Evolutionary conservation across 352 stramenopile genomes (phyloP).

Genomic region (Phytopythium boreale): DNA sequence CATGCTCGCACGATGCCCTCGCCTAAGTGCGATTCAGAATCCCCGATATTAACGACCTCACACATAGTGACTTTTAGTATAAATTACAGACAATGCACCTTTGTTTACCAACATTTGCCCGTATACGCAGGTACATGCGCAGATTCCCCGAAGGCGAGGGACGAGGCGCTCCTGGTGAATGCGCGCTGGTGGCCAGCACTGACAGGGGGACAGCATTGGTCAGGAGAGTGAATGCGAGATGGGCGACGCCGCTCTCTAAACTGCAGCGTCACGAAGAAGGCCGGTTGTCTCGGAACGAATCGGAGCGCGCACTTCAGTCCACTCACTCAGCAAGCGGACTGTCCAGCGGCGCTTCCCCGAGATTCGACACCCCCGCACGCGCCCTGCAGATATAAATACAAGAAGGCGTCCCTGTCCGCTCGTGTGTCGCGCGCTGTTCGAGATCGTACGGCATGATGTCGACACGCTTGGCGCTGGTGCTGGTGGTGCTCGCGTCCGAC

Average conservation of each 20-base stretch:
- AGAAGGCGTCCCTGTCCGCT: background rate
- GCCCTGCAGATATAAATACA: background rate
- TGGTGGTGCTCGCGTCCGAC: constrained; percentile 68
- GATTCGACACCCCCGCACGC: background rate
- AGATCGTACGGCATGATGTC: constrained; percentile 23
- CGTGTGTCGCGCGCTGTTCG: background rate
- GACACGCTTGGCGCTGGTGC: constrained; percentile 59
- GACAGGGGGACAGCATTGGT: background rate
- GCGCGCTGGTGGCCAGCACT: background rate
- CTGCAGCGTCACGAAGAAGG: background rate
- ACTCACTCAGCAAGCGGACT: background rate
- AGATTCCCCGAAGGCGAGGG: background rate
- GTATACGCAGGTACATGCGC: background rate
- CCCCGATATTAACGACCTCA: background rate
- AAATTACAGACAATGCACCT: background rate
- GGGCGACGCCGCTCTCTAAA: background rate
- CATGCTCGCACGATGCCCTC: background rate
- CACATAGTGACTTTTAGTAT: background rate
- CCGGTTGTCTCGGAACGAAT: background rate
- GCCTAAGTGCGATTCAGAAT: background rate
- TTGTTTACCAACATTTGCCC: background rate
- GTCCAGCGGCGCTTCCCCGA: background rate
- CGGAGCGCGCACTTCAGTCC: background rate
- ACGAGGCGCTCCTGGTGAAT: background rate
- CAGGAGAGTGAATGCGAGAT: background rate